A percentile compares a stretch with the other conserved stretches of the same genome.
These are phyloP conservation scores for Podospora conica DNA, from an alignment of 495 filamentous ascomycete genomes.

Conservation along the genomic window DNA sequence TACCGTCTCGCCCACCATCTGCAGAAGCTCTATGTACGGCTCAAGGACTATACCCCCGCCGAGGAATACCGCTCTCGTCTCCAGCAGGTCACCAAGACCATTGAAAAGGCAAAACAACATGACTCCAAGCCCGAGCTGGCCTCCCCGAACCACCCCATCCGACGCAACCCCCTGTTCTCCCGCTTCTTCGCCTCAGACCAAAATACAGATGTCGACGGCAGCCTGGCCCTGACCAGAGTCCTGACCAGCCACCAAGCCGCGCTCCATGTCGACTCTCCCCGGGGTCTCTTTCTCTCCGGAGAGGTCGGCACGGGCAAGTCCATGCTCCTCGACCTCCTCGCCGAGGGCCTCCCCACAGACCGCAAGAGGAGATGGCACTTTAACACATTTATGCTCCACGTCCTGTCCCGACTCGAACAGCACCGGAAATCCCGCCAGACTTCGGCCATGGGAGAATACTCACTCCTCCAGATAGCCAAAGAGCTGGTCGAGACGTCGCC, in stretches of 20 bases:
- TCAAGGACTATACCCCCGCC: slow-evolving; percentile 65
- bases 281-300: slow-evolving; percentile 60
- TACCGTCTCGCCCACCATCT: slow-evolving; percentile 61
- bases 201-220: slow-evolving; percentile 35
- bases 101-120: slow-evolving; percentile 26
- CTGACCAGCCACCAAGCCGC: slow-evolving; percentile 59
- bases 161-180: slow-evolving; percentile 46
- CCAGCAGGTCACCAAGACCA: slow-evolving; percentile 40
- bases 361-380: slow-evolving; percentile 68
- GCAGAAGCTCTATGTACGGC: slow-evolving; percentile 57
- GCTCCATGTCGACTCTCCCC: slow-evolving; percentile 53
- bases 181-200: slow-evolving; percentile 30
- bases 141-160: slow-evolving; percentile 39
- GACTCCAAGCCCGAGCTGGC: slow-evolving; percentile 30
- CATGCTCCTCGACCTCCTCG: slow-evolving; percentile 65
- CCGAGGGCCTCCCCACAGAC: slow-evolving; percentile 57
- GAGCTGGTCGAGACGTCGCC: slow-evolving; percentile 61
- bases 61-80: slow-evolving; percentile 54
- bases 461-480: slow-evolving; percentile 58
- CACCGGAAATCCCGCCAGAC: slow-evolving; percentile 40
- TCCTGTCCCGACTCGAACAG: slow-evolving; percentile 54
- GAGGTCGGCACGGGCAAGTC: slow-evolving; percentile 68
- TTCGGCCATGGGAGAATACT: slow-evolving; percentile 46
- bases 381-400: slow-evolving; percentile 70
- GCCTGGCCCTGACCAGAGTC: slow-evolving; percentile 52